These are phyloP conservation scores for Trypethelium eluteriae DNA, from an alignment of 495 filamentous ascomycete genomes.

Conservation along the genomic window DNA sequence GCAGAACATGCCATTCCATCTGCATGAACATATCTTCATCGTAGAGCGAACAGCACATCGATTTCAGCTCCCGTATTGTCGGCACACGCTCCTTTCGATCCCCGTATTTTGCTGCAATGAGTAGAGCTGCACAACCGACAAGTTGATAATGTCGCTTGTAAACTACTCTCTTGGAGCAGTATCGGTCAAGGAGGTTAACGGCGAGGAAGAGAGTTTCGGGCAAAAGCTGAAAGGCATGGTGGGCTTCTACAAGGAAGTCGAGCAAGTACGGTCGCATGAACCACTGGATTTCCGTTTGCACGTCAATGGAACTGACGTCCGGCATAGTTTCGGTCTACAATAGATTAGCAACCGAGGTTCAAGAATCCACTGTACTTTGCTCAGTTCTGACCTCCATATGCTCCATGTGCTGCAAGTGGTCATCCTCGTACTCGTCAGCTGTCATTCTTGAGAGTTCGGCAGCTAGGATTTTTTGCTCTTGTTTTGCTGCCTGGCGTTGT, in stretches of 20 bases:
- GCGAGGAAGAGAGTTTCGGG: constrained; percentile 93
- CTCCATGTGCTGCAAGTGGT: constrained; percentile 86
- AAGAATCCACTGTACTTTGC: neutral
- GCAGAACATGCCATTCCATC: constrained; percentile 99
- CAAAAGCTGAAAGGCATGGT: constrained; percentile 85
- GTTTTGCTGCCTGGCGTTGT: constrained; percentile 61
- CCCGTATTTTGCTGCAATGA: constrained; percentile 97
- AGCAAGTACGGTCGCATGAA: constrained; percentile 98
- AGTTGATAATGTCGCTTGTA: constrained; percentile 99
- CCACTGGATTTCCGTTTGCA: constrained; percentile 98
- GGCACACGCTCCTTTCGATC: constrained; percentile 97
- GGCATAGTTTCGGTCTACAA: constrained; percentile 78
- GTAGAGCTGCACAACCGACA: constrained; percentile 89
- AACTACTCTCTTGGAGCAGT: constrained; percentile 96
- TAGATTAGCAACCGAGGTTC: constrained; percentile 27
- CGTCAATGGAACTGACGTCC: constrained; percentile 94
- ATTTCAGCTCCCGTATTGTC: constrained; percentile 89
- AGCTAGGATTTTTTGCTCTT: constrained; percentile 74
- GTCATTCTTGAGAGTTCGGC: constrained; percentile 77
- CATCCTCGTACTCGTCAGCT: constrained; percentile 82
- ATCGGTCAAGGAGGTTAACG: constrained; percentile 92
- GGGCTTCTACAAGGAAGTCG: constrained; percentile 96
- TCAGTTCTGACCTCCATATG: constrained; percentile 76
- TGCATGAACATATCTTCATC: constrained; percentile 99
- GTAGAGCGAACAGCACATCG: constrained; percentile 97